phyloP scores from a whole-genome alignment of 768 basidiomycete genomes.

The Xerocomus potaroensis region DNA sequence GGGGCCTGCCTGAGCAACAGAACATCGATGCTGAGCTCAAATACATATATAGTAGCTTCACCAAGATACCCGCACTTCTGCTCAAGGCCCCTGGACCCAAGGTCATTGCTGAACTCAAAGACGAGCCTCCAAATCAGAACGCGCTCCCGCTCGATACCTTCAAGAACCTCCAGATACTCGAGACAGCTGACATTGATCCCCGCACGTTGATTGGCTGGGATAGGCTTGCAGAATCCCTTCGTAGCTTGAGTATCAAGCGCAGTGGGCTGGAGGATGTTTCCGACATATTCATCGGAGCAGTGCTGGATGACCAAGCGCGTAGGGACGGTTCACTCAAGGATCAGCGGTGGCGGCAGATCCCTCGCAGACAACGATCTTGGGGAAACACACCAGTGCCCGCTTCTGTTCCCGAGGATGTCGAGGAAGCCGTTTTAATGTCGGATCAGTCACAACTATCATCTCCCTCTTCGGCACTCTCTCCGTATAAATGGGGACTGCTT shows the following conservation, averaged over 20 bases:
- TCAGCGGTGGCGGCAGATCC: conserved; percentile 43
- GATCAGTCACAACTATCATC: conserved; percentile 23
- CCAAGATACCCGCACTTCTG: conserved; percentile 77
- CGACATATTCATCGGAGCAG: conserved; percentile 71
- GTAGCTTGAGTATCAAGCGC: conserved; percentile 69
- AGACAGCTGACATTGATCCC: conserved; percentile 79
- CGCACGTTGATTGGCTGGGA: conserved; percentile 83
- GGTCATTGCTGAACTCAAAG: conserved; percentile 62
- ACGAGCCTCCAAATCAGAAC: conserved; percentile 66
- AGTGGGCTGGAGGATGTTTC: conserved; percentile 81
- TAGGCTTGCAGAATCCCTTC: conserved; percentile 60
- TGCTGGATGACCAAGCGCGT: conserved; percentile 69
- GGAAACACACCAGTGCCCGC: conserved; percentile 49
- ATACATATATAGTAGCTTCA: conserved; percentile 86
- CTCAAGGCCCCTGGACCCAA: conserved; percentile 62
- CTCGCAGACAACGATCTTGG: conserved; percentile 43
- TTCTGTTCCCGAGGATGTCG: conserved; percentile 52
- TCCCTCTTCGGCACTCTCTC: conserved; percentile 41
- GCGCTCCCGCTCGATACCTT: conserved; percentile 80
- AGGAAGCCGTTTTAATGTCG: conserved; percentile 16
- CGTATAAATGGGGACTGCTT: conserved; percentile 70
- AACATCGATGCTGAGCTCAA: conserved; percentile 71
- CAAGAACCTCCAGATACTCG: conserved; percentile 76
- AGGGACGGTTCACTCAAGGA: conserved; percentile 52
- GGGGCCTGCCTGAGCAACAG: conserved; percentile 55